These are phyloP conservation scores for Solanum bulbocastanum DNA, from an alignment of 257 asterid species.

Conservation along the genomic window DNA sequence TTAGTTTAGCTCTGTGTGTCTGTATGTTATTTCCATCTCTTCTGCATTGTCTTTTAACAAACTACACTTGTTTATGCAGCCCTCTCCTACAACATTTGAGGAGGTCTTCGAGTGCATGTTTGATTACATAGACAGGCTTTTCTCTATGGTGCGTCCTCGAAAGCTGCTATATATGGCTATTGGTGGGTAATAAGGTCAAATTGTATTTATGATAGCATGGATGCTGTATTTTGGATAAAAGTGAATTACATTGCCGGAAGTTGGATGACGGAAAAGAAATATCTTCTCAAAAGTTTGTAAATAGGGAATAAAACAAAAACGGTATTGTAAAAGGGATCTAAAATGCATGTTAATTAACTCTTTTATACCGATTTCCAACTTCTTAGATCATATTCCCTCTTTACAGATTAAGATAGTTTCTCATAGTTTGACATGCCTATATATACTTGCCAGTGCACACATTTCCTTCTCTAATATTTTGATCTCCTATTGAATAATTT, in stretches of 20 bases:
- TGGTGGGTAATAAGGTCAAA: conserved; percentile 19
- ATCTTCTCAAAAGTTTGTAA: neutral
- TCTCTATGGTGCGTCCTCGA: conserved; percentile 42
- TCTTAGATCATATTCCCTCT: neutral
- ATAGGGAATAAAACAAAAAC: neutral
- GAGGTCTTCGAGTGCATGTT: conserved; percentile 36
- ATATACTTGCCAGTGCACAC: neutral
- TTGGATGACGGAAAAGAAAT: neutral
- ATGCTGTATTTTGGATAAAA: neutral
- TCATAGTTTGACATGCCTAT: neutral
- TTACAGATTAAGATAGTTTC: neutral
- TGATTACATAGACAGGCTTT: conserved; percentile 36
- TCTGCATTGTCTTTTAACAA: neutral
- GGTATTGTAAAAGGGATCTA: neutral
- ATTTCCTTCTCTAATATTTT: neutral
- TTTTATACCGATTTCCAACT: neutral
- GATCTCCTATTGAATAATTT: neutral
- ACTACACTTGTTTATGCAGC: conserved; percentile 2
- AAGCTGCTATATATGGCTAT: conserved; percentile 54
- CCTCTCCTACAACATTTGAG: conserved; percentile 37
- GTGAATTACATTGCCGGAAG: neutral
- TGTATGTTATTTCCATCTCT: neutral
- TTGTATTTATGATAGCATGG: neutral
- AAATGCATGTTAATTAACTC: neutral
- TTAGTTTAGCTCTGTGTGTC: neutral